Conservation (phyloP, 2,329 filamentous ascomycete species). For the Clathrospora elynae region DNA sequence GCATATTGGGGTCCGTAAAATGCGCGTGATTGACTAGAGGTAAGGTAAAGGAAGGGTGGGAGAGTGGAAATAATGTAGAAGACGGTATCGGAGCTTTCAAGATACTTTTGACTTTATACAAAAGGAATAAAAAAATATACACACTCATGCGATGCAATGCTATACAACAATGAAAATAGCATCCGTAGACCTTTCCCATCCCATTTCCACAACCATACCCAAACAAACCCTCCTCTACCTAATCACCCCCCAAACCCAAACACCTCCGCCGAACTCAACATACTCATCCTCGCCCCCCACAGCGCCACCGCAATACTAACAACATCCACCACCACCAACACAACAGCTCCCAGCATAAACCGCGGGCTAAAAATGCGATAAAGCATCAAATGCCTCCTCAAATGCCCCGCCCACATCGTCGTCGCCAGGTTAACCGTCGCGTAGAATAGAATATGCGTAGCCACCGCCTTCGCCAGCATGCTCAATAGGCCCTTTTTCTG, state of each 20-base stretch:
- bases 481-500: constrained; percentile 69
- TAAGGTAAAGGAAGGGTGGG: no score
- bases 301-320: constrained; percentile 73
- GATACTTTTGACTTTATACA: no score
- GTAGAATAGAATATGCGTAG: constrained; percentile 79
- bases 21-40: no score
- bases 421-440: constrained; percentile 83
- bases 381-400: constrained; percentile 92
- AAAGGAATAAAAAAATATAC: no score
- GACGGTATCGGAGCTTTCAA: no score
- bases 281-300: constrained; percentile 75
- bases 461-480: constrained; percentile 71
- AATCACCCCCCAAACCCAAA: constrained; percentile 65
- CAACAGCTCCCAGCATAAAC: constrained; percentile 79
- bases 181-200: no score
- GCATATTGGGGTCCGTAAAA: no score
- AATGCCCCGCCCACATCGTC: constrained; percentile 85
- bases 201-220: no score
- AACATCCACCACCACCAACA: constrained; percentile 77
- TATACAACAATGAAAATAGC: constrained; percentile 1
- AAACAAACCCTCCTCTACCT: not conserved
- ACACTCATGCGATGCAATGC: constrained; percentile 4
- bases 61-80: no score
- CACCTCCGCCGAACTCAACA: constrained; percentile 78
- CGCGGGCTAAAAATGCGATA: constrained; percentile 91